Evolutionary conservation across 2,329 filamentous ascomycete species (phyloP), one percentile per base, ranked within the genome.

Genomic region (Intubia oerlemansii): DNA sequence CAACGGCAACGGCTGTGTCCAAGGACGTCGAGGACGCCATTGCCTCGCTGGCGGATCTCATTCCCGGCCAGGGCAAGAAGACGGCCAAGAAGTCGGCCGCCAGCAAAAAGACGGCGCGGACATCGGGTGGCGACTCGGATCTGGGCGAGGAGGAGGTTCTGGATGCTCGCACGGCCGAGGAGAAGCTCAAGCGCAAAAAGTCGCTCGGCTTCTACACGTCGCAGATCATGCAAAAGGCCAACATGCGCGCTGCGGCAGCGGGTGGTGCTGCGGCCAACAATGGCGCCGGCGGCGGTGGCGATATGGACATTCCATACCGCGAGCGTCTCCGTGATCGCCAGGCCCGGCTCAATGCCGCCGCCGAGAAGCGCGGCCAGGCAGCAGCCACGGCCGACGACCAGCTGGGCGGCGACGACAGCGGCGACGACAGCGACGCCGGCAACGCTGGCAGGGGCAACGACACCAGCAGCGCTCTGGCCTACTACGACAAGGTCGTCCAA

Each of bases 201-300:
- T 81, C 70, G 38, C 65, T 98, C 33, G 77, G 82, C 36, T 98
- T 98, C 60, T 98, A 98, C 62, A 95, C 90, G 3, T 92, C 84
- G 4, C 88, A 98, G 48, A 88, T 98, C 39, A 76, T 79, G 17
- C 85, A 95, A 48, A 95, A 93, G 53, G 71, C 80, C 32, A 91
- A 81, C 54, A 84, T 80, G 47, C 79, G 79, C 31, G 68, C 71
- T 5, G 68, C 61, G 18, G 75, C 74, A 22, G 74, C 76, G 24
- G 66, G 71, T 35, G 71, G 78, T 33, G 67, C 72, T 2, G 19
- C 8, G 8, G n/a, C 19, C 19, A 21, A 21, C 19, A 21, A 21
- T n/a, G 8, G n/a, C 8, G n/a, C 19, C 8, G 79, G 79, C 39
- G 80, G 80, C 40, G 79, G 79, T 39, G 80, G 80, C 40, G 80